These are phyloP conservation scores for Ceratocystis ficicola DNA, from an alignment of 2,329 filamentous ascomycete genomes.

Conservation along the genomic window DNA sequence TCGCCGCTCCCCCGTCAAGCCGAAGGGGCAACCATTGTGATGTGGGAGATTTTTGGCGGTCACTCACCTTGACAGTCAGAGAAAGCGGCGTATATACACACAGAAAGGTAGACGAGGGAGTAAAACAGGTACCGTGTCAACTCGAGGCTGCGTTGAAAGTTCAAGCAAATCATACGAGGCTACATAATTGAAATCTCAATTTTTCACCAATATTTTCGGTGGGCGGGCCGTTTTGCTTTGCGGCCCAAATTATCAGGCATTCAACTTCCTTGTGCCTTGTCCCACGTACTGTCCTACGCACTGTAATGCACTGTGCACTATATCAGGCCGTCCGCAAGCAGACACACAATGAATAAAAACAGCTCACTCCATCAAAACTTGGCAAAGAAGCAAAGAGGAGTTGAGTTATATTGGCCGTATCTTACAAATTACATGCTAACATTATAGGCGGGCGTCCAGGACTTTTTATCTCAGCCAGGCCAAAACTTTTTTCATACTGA, in stretches of 20 bases:
- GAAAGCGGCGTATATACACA: not conserved
- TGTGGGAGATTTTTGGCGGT: not conserved
- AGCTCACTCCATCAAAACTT: not conserved
- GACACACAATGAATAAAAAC: not conserved
- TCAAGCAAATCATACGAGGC: not conserved
- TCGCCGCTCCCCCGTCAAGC: not conserved
- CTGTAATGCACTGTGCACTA: no score
- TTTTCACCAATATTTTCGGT: constrained; percentile 4
- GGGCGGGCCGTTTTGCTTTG: not conserved
- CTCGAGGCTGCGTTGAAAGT: not conserved
- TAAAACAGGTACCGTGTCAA: not conserved
- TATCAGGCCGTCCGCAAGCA: not conserved
- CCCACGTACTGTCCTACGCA: no score
- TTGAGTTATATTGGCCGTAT: not conserved
- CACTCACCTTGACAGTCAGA: not conserved
- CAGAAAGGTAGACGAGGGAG: not conserved
- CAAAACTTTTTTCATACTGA: no score
- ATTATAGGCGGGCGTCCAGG: not conserved
- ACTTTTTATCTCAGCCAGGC: not conserved
- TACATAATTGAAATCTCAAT: not conserved
- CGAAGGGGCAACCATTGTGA: not conserved
- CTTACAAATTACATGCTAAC: not conserved
- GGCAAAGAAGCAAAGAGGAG: not conserved
- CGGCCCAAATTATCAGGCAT: constrained; percentile 6
- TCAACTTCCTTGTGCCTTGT: not conserved